Evolutionary conservation across 441 rosid genomes (phyloP), one percentile per base, ranked within the genome.

Genomic region (Gossypium schwendimanii): DNA sequence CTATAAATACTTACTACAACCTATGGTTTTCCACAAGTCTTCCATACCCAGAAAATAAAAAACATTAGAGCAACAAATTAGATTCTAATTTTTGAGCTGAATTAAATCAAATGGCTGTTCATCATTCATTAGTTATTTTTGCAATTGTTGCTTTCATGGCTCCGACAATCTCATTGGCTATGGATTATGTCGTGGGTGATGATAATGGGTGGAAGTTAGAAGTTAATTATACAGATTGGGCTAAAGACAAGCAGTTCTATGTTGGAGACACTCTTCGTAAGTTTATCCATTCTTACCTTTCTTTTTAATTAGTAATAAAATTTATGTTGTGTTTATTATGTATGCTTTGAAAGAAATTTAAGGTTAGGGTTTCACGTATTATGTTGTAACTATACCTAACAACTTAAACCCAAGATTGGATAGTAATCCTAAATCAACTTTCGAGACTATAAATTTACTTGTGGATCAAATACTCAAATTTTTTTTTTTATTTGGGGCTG

Each of bases 231-330:
- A 7, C 36, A 3, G n/a, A 14, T 1, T 87, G 88, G 88, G 83
- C 87, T 45, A 41, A 64, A 1, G 82, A 18, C 69, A 81, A 79
- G 54, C 76, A 41, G 8, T 83, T 85, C 65, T 7, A 3, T 0
- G 81, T 83, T 31, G 87, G 87, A 12, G 90, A 87, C 52, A 70
- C 10, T 39, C 73, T 84, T 33, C 79, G 87, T 86, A 73, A 15
- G 23, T 10, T 52, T 52, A n/a, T 5, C 6, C 21, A 5, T 17
- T 2, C 21, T 52, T 6, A 33, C 41, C 9, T 2, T 6, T 33
- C 39, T 33, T 33, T 33, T 33, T 33, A 33, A 33, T 33, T 6
- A 33, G 9, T 33, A 33, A 33, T 33, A 26, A 6, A 33, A 33
- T 33, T 33, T 33, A 33, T 33, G 39, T 33, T 6, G 41, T 33